Percentiles rank a stretch among this genome's conserved stretches.
phyloP scores from a whole-genome alignment of 805 yeast genomes.

The Yamadazyma endophytica region DNA sequence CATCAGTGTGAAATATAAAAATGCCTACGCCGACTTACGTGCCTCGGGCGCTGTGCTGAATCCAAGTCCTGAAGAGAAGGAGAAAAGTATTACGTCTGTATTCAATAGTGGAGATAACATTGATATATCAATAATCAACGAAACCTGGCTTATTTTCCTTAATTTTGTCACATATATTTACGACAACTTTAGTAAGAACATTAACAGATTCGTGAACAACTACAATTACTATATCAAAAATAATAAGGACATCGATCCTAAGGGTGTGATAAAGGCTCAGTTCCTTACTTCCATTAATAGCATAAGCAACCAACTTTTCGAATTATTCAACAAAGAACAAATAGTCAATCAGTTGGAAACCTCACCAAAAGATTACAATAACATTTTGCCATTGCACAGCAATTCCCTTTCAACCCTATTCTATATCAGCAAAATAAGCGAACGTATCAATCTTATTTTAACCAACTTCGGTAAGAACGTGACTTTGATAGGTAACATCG shows the following conservation, averaged over 20 bases:
- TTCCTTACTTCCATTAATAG: constrained; percentile 23
- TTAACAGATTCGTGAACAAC: constrained; percentile 33
- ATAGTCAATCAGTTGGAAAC: constrained; percentile 29
- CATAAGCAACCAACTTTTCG: constrained; percentile 21
- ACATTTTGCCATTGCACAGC: constrained; percentile 35
- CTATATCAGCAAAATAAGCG: constrained; percentile 26
- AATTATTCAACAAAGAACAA: constrained; percentile 23
- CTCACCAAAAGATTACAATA: constrained; percentile 29
- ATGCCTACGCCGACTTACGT: constrained; percentile 29
- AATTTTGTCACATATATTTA: constrained; percentile 33
- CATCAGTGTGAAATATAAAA: constrained; percentile 35
- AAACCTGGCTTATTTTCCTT: constrained; percentile 38
- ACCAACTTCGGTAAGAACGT: constrained; percentile 28
- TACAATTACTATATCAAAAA: constrained; percentile 29
- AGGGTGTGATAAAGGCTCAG: constrained; percentile 22
- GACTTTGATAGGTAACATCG: constrained; percentile 28
- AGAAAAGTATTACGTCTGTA: constrained; percentile 23
- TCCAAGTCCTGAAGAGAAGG: constrained; percentile 22
- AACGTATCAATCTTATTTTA: constrained; percentile 23
- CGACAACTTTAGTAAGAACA: constrained; percentile 23
- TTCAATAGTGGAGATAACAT: constrained; percentile 37
- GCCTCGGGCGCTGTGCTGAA: constrained; percentile 21
- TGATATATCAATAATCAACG: constrained; percentile 38
- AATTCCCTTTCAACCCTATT: constrained; percentile 39
- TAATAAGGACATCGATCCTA: constrained; percentile 23